phyloP scores from a whole-genome alignment of 306 rosid genomes.

The Fagus sylvatica region DNA sequence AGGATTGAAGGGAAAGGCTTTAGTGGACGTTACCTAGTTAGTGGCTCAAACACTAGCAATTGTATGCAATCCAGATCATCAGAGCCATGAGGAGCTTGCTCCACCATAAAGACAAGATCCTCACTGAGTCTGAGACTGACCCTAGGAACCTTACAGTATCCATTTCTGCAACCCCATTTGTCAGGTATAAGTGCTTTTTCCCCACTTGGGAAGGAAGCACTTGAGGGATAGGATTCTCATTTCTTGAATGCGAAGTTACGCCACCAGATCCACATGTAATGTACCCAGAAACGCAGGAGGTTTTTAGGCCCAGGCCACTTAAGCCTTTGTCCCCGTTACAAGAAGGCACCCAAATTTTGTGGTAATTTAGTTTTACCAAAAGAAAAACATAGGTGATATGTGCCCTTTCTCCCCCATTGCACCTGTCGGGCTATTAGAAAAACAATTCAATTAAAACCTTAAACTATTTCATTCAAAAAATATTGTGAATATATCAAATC shows the following conservation, averaged over 20 bases:
- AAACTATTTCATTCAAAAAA: too few species aligned
- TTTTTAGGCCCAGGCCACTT: too few species aligned
- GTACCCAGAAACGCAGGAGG: background rate
- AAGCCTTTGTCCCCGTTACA: too few species aligned
- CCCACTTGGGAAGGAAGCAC: slow-evolving; percentile 4
- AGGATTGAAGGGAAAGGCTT: slow-evolving; percentile 6
- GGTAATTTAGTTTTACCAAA: too few species aligned
- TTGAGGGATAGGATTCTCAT: background rate
- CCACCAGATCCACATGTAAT: background rate
- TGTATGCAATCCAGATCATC: slow-evolving; percentile 3
- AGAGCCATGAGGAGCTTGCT: slow-evolving; percentile 20
- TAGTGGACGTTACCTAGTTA: background rate
- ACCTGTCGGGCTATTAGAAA: too few species aligned
- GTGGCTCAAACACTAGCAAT: background rate
- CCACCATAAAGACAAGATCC: slow-evolving; percentile 8
- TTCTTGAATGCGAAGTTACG: background rate
- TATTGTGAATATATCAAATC: too few species aligned
- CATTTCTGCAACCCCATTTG: slow-evolving; percentile 25
- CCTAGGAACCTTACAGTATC: slow-evolving; percentile 26
- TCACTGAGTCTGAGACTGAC: background rate
- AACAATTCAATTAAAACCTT: too few species aligned
- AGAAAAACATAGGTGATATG: too few species aligned
- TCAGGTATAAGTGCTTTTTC: background rate
- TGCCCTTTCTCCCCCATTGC: too few species aligned
- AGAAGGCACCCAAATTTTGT: too few species aligned